Conservation (phyloP, 2,329 filamentous ascomycete genomes). For the Basipetospora sp. region DNA sequence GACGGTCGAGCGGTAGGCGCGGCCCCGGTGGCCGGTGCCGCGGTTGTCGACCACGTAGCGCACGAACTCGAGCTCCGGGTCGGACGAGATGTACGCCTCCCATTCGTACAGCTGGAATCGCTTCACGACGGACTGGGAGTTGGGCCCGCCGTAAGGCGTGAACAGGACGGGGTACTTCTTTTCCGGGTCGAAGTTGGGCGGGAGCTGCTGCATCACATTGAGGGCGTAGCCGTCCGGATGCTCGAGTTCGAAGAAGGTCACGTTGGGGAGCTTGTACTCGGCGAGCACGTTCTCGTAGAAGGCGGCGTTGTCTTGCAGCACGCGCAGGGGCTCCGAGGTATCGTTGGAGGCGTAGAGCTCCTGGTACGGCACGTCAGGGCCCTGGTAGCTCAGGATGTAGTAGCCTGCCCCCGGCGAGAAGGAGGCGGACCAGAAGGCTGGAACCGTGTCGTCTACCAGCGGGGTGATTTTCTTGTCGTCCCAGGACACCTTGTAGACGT, state of each 20-base stretch:
- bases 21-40: constrained; percentile 50
- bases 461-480: constrained; percentile 36
- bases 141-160: constrained; percentile 53
- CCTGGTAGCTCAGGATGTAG: constrained; percentile 50
- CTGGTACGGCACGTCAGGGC: constrained; percentile 55
- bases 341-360: constrained; percentile 47
- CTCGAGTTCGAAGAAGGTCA: constrained; percentile 46
- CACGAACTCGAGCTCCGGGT: constrained; percentile 53
- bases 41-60: constrained; percentile 55
- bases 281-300: constrained; percentile 37
- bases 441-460: constrained; percentile 44
- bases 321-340: constrained; percentile 36
- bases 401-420: constrained; percentile 49
- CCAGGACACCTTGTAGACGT: constrained; percentile 52
- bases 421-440: constrained; percentile 48
- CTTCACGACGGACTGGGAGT: constrained; percentile 46
- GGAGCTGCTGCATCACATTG: constrained; percentile 51
- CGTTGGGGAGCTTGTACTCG: constrained; percentile 47
- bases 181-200: constrained; percentile 45
- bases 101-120: constrained; percentile 39
- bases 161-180: constrained; percentile 55
- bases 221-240: constrained; percentile 47
- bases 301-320: constrained; percentile 44
- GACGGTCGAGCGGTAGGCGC: constrained; percentile 46
- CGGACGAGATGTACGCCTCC: constrained; percentile 49